phyloP scores from a whole-genome alignment of 2,329 filamentous ascomycete genomes.

The Fusarium gaditjirri region DNA sequence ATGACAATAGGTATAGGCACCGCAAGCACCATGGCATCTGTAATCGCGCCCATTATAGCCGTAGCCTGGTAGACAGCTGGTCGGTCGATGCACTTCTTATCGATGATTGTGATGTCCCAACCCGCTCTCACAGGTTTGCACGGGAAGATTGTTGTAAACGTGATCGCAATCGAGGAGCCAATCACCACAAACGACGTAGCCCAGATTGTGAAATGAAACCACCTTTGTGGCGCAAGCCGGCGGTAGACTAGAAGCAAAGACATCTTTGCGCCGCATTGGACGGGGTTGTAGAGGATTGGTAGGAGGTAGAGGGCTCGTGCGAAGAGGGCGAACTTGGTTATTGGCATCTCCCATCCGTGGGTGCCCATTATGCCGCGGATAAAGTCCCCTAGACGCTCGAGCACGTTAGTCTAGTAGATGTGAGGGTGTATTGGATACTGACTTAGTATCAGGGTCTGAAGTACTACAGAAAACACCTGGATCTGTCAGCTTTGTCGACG shows the following conservation, averaged over 20 bases:
- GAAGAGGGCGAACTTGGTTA: conserved; percentile 14
- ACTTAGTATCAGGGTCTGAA: conserved; percentile 25
- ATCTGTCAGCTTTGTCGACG: not conserved
- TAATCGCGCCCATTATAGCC: conserved; percentile 12
- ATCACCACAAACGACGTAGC: conserved; percentile 5
- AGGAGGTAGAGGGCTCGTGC: conserved; percentile 1
- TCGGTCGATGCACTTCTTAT: conserved; percentile 15
- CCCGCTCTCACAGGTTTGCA: conserved; percentile 8
- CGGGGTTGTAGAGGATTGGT: conserved; percentile 28
- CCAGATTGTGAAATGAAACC: conserved; percentile 16
- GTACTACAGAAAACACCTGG: conserved; percentile 17
- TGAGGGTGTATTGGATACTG: not conserved
- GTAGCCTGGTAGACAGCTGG: conserved; percentile 17
- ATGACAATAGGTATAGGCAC: conserved; percentile 16
- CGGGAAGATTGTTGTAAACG: conserved; percentile 17
- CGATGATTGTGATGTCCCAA: conserved; percentile 11
- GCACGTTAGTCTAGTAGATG: not conserved
- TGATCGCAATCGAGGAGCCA: conserved; percentile 20
- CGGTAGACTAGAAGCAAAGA: conserved; percentile 14
- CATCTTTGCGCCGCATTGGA: conserved; percentile 17
- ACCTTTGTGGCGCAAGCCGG: conserved; percentile 5
- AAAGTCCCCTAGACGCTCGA: conserved; percentile 12
- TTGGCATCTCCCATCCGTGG: conserved; percentile 30
- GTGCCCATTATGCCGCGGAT: conserved; percentile 21
- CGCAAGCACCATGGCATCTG: conserved; percentile 15